Evolutionary conservation across 495 filamentous ascomycete genomes (phyloP).

Genomic region (Penicillium coprophilum): DNA sequence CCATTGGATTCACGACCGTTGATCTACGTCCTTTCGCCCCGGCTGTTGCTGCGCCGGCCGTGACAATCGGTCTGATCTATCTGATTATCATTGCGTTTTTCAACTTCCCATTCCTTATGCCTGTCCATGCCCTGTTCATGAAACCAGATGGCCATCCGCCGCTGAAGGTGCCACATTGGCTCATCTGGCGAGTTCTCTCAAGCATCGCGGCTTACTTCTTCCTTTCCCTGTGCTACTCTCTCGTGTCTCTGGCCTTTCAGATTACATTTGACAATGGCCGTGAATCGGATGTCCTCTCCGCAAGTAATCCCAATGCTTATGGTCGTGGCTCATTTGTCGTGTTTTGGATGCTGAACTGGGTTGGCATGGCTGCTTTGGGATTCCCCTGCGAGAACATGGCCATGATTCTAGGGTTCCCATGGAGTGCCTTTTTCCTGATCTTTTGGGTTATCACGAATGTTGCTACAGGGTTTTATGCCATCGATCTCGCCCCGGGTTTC

Average conservation of each 20-base stretch:
- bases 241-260: conserved; percentile 64
- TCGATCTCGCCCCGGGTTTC: conserved; percentile 59
- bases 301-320: conserved; percentile 56
- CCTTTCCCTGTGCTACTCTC: conserved; percentile 64
- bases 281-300: conserved; percentile 44
- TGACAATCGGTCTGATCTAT: conserved; percentile 69
- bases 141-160: conserved; percentile 54
- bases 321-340: conserved; percentile 61
- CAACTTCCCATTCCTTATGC: conserved; percentile 68
- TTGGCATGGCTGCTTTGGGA: conserved; percentile 67
- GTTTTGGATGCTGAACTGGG: conserved; percentile 75
- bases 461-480: conserved; percentile 60
- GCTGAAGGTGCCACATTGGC: conserved; percentile 58
- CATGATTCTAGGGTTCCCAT: conserved; percentile 66
- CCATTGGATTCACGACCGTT: conserved; percentile 58
- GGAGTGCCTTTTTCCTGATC: conserved; percentile 69
- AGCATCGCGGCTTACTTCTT: conserved; percentile 64
- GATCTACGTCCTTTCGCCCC: conserved; percentile 65
- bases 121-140: conserved; percentile 61
- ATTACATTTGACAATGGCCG: conserved; percentile 56
- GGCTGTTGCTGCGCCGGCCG: conserved; percentile 55
- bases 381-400: conserved; percentile 72
- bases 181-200: conserved; percentile 61
- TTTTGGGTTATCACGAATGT: conserved; percentile 79
- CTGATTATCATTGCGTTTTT: conserved; percentile 74